phyloP scores from a whole-genome alignment of 177 flowering plant genomes.

The Telopea speciosissima region DNA sequence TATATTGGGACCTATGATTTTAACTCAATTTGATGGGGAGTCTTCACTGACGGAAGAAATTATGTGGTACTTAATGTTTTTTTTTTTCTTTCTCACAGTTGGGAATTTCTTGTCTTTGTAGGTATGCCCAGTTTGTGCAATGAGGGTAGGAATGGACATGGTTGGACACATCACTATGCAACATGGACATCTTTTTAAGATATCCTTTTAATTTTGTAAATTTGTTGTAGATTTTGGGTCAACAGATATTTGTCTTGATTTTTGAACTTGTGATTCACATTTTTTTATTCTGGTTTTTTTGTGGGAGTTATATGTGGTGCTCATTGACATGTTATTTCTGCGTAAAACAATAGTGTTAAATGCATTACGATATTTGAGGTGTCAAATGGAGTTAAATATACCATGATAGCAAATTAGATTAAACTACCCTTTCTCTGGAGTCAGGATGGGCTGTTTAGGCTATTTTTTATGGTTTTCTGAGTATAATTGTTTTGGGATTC shows the following conservation, averaged over 20 bases:
- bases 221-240: not conserved
- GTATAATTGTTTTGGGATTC: not conserved
- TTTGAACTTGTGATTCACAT: not conserved
- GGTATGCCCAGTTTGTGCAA: constrained; percentile 90
- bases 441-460: not conserved
- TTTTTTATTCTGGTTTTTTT: not conserved
- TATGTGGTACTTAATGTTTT: not conserved
- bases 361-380: not conserved
- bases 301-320: not conserved
- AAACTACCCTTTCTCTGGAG: not conserved
- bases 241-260: not conserved
- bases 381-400: not conserved
- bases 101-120: constrained; percentile 26
- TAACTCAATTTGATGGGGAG: no score
- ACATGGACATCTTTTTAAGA: constrained; percentile 80
- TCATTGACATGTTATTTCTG: not conserved
- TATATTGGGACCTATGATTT: not conserved
- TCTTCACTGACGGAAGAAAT: not conserved
- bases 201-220: constrained; percentile 51
- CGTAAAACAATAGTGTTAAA: not conserved
- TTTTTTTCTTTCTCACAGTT: not conserved
- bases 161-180: constrained; percentile 88
- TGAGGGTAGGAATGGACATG: constrained; percentile 84
- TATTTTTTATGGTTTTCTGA: not conserved
- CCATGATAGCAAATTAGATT: no score